Evolutionary conservation across 257 asterid species (phyloP), one percentile per base, ranked within the genome.

Genomic region (Ilex asprella): DNA sequence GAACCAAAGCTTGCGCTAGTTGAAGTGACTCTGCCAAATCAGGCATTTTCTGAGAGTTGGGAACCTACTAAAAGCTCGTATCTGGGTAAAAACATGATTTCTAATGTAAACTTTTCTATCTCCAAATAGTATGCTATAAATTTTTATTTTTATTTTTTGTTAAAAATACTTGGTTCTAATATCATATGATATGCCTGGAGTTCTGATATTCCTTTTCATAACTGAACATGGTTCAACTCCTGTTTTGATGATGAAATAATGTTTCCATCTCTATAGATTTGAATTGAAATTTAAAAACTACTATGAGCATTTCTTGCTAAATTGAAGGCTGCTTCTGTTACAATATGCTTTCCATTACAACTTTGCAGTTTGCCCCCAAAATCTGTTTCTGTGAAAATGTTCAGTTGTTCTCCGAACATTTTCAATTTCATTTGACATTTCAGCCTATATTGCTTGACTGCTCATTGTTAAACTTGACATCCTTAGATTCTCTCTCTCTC

Each of bases 1-100:
- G 84, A 78, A 60, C 95, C 95, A 0, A 85, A 78, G 58, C 95
- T 88, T 63, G 89, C 96, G 60, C 81, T 88, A 0, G 72, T 88
- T 53, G 69, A 73, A 60, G 88, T 83, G n/a, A 75, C 72, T 16
- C 52, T 88, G 76, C 95, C 96, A 39, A 31, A 11, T 6, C 84
- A 80, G 55, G 89, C 96, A 0, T 78, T 82, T 70, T 68, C 76
- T n/a, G 74, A 62, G 50, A 67, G 71, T 16, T 87, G 88, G 88
- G 74, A 72, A 29, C 95, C 93, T 16, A 71, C 67, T 50, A 31
- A 61, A n/a, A 65, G 55, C 70, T 85, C 97, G 12, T 81, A 32
- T 69, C 39, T 87, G 75, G 96, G 95, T 87, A 75, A 29, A 3
- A 10, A 2, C 29, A 53, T 1, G 54, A 49, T 49, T n/a, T 12